Evolutionary conservation across 306 rosid species (phyloP), one percentile per base, ranked within the genome.

Genomic region (Quercus robur): DNA sequence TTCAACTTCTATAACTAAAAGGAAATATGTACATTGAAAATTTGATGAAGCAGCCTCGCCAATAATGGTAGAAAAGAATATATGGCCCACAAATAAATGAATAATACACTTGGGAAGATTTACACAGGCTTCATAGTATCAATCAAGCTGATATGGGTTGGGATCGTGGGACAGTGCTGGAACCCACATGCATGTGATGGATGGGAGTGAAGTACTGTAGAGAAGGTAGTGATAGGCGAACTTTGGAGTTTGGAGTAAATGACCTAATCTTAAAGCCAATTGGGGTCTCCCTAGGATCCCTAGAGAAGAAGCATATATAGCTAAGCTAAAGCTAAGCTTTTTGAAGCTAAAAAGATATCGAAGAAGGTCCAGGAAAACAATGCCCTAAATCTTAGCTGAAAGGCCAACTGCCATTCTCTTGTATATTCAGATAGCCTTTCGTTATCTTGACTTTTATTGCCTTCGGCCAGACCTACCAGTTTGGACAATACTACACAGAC

Each of bases 381-480:
- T 84, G 88, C 81, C 88, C 82, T 63, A 52, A 73, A 81, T 77
- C 82, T 67, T 70, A 77, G 79, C 26, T 58, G 80, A 81, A 74
- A 56, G 81, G 81, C 86, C 86, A 84, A 82, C 81, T 82, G 56
- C 76, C 80, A 75, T 84, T 84, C 85, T 77, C 63, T 26, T 41
- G 46, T 8, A 41, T 25, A 75, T 76, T 79, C 78, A 74, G 84
- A 77, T 83, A 80, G 77, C 77, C 82, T 87, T 85, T 90, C 87
- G 28, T 82, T 88, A 75, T 86, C 88, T 85, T 88, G 87, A 88
- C 88, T 90, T 90, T 84, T 80, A 75, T 75, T 77, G 59, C 85
- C 41, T 75, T 82, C 79, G 76, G 84, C 90, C 83, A 61, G 84
- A 88, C 84, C 82, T 74, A 78, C 70, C 79, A 21, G 62, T 69